These are phyloP conservation scores for Beauveria australis DNA, from an alignment of 2,329 filamentous ascomycete species.

Conservation along the genomic window DNA sequence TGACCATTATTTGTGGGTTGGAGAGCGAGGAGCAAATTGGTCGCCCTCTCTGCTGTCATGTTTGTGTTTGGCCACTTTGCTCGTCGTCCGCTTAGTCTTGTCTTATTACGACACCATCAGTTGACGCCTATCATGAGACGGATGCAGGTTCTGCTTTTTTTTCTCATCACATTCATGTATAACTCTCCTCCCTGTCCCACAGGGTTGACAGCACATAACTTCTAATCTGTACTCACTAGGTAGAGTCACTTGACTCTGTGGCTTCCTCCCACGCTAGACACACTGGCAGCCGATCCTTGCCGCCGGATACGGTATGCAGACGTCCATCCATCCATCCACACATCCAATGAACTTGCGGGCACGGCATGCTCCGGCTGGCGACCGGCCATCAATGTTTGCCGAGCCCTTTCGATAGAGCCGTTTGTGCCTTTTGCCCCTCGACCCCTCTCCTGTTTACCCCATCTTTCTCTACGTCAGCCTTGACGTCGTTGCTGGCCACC, in stretches of 20 bases:
- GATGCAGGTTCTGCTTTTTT: too few species aligned
- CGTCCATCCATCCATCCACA: not conserved
- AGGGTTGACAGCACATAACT: too few species aligned
- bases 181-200: too few species aligned
- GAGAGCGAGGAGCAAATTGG: not conserved
- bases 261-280: not conserved
- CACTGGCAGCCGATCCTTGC: not conserved
- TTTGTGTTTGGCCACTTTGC: not conserved
- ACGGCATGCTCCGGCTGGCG: not conserved
- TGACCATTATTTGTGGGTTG: not conserved
- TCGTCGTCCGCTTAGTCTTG: constrained; percentile 5
- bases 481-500: not conserved
- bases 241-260: too few species aligned
- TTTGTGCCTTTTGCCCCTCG: too few species aligned
- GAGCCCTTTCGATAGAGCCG: not conserved
- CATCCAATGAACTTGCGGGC: not conserved
- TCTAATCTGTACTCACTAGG: too few species aligned
- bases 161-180: too few species aligned
- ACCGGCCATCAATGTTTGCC: not conserved
- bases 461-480: not conserved
- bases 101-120: not conserved
- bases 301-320: not conserved
- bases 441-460: not conserved
- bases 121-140: too few species aligned
- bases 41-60: not conserved